Percentiles rank a stretch among this genome's conserved stretches.
phyloP scores from a whole-genome alignment of 805 yeast species.

The Candida vartiovaarae region DNA sequence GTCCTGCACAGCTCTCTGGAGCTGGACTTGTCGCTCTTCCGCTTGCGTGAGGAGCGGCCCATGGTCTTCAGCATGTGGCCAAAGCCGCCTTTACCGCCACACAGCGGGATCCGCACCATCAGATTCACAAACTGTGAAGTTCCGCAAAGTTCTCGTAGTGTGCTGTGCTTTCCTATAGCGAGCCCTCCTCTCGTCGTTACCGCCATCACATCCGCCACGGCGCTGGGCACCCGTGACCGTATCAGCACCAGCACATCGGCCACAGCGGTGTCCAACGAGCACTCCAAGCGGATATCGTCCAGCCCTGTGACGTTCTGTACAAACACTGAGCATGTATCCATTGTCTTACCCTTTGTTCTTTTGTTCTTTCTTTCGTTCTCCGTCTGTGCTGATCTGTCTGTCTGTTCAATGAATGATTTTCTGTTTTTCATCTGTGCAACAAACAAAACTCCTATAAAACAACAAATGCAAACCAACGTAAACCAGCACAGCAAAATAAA shows the following conservation, averaged over 20 bases:
- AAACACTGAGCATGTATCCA: slow-evolving; percentile 4
- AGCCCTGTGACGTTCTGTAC: slow-evolving; percentile 15
- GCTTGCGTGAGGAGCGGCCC: slow-evolving; percentile 31
- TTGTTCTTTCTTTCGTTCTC: no score
- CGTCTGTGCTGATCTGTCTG: no score
- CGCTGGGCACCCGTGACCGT: slow-evolving; percentile 5
- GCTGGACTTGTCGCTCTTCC: slow-evolving; percentile 20
- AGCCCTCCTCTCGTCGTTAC: slow-evolving; percentile 13
- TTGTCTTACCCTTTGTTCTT: no score
- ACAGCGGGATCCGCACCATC: slow-evolving; percentile 28
- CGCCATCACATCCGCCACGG: not conserved
- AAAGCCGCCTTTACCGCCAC: slow-evolving; percentile 51
- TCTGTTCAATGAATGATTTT: no score
- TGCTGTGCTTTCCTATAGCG: slow-evolving; percentile 3
- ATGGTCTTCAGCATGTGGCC: slow-evolving; percentile 35
- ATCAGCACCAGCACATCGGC: slow-evolving; percentile 4
- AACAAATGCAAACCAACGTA: no score
- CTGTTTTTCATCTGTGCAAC: no score
- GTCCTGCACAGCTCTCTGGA: slow-evolving; percentile 30
- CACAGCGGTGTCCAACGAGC: slow-evolving; percentile 1
- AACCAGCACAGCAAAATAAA: no score
- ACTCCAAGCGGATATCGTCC: slow-evolving; percentile 6
- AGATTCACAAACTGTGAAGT: slow-evolving; percentile 17
- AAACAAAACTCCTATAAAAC: no score
- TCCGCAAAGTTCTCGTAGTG: slow-evolving; percentile 8